phyloP scores from a whole-genome alignment of 495 filamentous ascomycete genomes.

The Talaromyces liani region DNA sequence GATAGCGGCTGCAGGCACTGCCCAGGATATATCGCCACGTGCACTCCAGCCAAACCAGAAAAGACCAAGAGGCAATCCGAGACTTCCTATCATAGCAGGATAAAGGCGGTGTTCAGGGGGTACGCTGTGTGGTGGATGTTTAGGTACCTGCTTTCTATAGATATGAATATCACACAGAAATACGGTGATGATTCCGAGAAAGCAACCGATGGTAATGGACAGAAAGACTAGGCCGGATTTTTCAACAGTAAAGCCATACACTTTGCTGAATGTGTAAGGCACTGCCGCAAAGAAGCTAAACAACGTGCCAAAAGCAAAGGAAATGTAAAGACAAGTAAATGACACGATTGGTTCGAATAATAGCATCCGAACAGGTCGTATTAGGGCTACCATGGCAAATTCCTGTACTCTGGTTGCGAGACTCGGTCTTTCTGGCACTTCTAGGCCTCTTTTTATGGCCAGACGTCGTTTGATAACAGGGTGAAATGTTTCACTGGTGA shows the following conservation, averaged over 20 bases:
- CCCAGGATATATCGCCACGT: constrained; percentile 26
- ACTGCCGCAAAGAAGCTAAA: constrained; percentile 62
- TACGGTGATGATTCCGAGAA: constrained; percentile 38
- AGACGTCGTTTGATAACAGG: constrained; percentile 47
- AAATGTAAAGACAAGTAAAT: constrained; percentile 52
- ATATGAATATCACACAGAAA: constrained; percentile 34
- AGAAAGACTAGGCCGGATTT: constrained; percentile 53
- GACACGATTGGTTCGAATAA: constrained; percentile 58
- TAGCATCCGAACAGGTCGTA: constrained; percentile 59
- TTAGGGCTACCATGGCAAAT: constrained; percentile 41
- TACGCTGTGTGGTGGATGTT: constrained; percentile 19
- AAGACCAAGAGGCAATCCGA: constrained; percentile 43
- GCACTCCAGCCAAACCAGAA: constrained; percentile 47
- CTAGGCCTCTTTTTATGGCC: constrained; percentile 32
- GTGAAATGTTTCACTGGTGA: constrained; percentile 56
- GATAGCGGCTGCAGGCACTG: constrained; percentile 40
- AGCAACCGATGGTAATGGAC: constrained; percentile 47
- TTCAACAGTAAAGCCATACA: constrained; percentile 43
- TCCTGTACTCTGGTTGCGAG: constrained; percentile 36
- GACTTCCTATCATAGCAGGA: constrained; percentile 50
- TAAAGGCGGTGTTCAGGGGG: constrained; percentile 52
- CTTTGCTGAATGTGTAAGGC: constrained; percentile 41
- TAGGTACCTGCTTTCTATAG: constrained; percentile 26
- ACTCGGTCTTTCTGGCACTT: constrained; percentile 26
- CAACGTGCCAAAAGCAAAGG: constrained; percentile 56